Evolutionary conservation across 805 yeast genomes (phyloP).

Genomic region (Torulaspora maleeae): DNA sequence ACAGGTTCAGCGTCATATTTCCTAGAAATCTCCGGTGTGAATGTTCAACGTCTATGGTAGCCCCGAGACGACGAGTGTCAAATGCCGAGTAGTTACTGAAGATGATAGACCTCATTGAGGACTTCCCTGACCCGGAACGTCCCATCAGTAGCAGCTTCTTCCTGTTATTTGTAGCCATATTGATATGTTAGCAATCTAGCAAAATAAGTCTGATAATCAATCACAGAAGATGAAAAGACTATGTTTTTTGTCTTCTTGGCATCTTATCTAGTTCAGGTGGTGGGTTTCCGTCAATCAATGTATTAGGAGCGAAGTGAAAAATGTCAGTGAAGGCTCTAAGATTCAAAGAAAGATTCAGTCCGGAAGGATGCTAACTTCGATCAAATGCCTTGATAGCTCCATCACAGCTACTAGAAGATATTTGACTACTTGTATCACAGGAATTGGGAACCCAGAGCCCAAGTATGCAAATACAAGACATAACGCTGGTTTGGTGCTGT

Average conservation of each 20-base stretch:
- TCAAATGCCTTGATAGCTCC: neutral
- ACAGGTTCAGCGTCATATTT: slow-evolving; percentile 87
- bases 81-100: slow-evolving; percentile 95
- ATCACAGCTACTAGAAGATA: neutral
- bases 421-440: slow-evolving; percentile 25
- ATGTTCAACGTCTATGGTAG: slow-evolving; percentile 98
- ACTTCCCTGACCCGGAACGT: slow-evolving; percentile 94
- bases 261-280: neutral
- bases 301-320: neutral
- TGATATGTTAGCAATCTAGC: neutral
- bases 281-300: neutral
- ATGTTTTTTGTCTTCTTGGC: slow-evolving; percentile 23
- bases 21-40: slow-evolving; percentile 89
- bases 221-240: neutral
- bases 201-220: neutral
- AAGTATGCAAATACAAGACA: slow-evolving; percentile 62
- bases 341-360: neutral
- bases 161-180: slow-evolving; percentile 39
- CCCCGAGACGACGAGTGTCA: slow-evolving; percentile 91
- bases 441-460: slow-evolving; percentile 72
- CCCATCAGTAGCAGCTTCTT: slow-evolving; percentile 73
- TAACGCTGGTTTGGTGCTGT: slow-evolving; percentile 64
- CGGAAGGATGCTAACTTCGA: neutral
- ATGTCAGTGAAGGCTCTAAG: neutral
- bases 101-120: slow-evolving; percentile 94